Evolutionary conservation across 306 rosid genomes (phyloP).

Genomic region (Gastrolobium bilobum): DNA sequence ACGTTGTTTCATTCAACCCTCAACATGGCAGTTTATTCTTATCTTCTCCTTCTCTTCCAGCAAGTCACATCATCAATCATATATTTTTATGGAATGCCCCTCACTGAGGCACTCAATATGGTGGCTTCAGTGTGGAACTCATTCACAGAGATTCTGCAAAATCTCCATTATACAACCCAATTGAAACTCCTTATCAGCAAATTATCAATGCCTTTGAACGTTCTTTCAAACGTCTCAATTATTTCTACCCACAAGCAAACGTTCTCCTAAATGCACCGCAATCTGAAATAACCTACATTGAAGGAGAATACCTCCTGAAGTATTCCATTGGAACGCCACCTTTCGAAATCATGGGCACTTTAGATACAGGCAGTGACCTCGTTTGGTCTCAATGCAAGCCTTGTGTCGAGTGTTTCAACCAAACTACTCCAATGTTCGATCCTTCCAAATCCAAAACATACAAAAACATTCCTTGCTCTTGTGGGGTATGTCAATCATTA

Average conservation of each 20-base stretch:
- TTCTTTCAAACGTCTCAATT: constrained; percentile 32
- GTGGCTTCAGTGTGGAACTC: constrained; percentile 45
- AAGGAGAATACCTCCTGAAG: constrained; percentile 59
- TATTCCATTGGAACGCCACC: constrained; percentile 59
- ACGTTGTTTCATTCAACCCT: no score
- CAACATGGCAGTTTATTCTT: no score
- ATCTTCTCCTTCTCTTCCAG: no score
- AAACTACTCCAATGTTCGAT: constrained; percentile 50
- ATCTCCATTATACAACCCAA: constrained; percentile 55
- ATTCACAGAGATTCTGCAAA: constrained; percentile 60
- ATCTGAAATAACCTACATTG: background rate
- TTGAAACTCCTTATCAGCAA: constrained; percentile 41
- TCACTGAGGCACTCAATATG: background rate
- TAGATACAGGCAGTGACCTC: constrained; percentile 67
- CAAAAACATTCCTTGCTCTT: background rate
- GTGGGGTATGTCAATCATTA: background rate
- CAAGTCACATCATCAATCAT: no score
- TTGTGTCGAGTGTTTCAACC: constrained; percentile 52
- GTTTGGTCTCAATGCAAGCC: constrained; percentile 68
- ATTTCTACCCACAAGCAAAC: background rate
- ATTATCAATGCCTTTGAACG: constrained; percentile 47
- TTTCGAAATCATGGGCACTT: constrained; percentile 40
- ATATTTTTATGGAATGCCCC: background rate
- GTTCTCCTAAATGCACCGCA: background rate
- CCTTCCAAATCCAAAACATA: constrained; percentile 53